phyloP scores from a whole-genome alignment of 2,329 filamentous ascomycete species.

The Capronia epimyces region DNA sequence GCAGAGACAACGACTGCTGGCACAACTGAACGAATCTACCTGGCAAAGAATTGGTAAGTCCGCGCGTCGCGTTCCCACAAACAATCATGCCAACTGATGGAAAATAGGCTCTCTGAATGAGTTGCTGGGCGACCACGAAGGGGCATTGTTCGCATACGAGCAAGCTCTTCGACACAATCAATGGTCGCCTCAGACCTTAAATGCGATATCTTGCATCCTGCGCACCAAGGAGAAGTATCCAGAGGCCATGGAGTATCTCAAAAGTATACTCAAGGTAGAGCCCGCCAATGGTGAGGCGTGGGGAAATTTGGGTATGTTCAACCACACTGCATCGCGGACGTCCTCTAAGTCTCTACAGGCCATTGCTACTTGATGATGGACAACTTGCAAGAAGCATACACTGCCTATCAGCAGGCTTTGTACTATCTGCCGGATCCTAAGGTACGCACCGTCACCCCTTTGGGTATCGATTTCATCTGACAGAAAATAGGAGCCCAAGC shows the following conservation, averaged over 20 bases:
- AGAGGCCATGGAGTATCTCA: constrained; percentile 87
- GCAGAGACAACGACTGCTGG: constrained; percentile 57
- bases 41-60: constrained; percentile 90
- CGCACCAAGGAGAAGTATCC: constrained; percentile 89
- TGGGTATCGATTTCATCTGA: constrained; percentile 2
- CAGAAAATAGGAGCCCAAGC: constrained; percentile 69
- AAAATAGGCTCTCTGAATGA: constrained; percentile 73
- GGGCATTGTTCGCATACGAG: constrained; percentile 86
- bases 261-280: constrained; percentile 86
- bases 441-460: constrained; percentile 46
- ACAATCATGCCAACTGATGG: constrained; percentile 10
- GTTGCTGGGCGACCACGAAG: constrained; percentile 78
- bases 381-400: constrained; percentile 92
- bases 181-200: constrained; percentile 86
- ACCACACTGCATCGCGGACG: constrained; percentile 11
- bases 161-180: constrained; percentile 81
- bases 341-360: constrained; percentile 49
- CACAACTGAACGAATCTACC: constrained; percentile 73
- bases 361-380: constrained; percentile 99
- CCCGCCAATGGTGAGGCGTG: constrained; percentile 87
- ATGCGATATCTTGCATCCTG: constrained; percentile 84
- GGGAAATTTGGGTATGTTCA: constrained; percentile 77
- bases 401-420: constrained; percentile 89
- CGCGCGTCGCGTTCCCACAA: neutral
- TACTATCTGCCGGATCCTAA: constrained; percentile 92